Evolutionary conservation across 768 basidiomycete genomes (phyloP).

Genomic region (Candolleomyces eurysporus): DNA sequence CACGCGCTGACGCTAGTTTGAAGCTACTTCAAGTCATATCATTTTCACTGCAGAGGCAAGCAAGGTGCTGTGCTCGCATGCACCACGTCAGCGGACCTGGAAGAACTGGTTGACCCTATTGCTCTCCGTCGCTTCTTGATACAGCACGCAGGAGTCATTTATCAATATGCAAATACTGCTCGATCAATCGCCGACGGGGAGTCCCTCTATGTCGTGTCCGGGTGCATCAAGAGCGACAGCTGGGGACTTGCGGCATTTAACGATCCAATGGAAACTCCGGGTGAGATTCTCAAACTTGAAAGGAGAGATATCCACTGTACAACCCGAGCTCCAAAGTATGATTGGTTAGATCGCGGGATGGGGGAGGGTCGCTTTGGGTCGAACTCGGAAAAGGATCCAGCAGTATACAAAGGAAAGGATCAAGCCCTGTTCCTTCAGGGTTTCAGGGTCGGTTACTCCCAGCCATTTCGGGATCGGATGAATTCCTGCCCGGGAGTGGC

Average conservation of each 20-base stretch:
- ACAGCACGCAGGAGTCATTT: not conserved
- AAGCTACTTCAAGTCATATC: not conserved
- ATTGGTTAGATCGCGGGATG: not conserved
- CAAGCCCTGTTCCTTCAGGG: not conserved
- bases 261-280: not conserved
- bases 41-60: not conserved
- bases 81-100: not conserved
- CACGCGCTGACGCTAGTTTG: not conserved
- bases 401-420: not conserved
- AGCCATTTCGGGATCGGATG: too few species aligned
- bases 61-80: too few species aligned
- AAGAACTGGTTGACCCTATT: not conserved
- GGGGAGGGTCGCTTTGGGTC: not conserved
- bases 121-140: not conserved
- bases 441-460: not conserved
- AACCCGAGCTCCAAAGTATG: not conserved
- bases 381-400: not conserved
- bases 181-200: not conserved
- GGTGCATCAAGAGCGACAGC: not conserved
- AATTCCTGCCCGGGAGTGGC: too few species aligned
- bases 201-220: not conserved
- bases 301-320: not conserved
- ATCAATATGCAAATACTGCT: not conserved
- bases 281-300: not conserved
- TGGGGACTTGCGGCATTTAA: not conserved